Conservation (phyloP, 129 eudicot genomes). For the Heracleum sosnowskyi region DNA sequence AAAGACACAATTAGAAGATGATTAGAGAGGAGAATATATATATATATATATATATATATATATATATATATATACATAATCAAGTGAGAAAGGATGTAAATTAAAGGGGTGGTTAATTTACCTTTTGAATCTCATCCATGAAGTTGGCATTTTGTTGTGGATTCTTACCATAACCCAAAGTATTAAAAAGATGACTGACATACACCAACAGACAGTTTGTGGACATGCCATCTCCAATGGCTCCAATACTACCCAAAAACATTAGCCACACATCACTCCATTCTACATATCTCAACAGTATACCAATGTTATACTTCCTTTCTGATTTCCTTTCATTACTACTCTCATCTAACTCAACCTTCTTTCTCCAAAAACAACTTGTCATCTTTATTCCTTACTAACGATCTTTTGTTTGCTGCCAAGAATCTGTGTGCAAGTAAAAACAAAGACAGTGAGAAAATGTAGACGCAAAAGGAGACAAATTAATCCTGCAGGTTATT, state of each 20-base stretch:
- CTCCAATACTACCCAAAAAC: slow-evolving; percentile 80
- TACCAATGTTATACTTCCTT: slow-evolving; percentile 22
- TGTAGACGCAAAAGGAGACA: not conserved
- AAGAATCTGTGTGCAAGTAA: not conserved
- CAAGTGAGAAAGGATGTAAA: not conserved
- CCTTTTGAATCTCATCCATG: slow-evolving; percentile 81
- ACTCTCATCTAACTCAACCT: slow-evolving; percentile 16
- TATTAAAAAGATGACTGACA: slow-evolving; percentile 70
- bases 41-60: no score
- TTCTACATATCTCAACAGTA: slow-evolving; percentile 68
- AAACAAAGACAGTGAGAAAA: not conserved
- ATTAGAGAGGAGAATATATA: no score
- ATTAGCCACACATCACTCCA: slow-evolving; percentile 56
- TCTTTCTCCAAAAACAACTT: slow-evolving; percentile 13
- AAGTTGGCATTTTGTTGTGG: slow-evolving; percentile 35
- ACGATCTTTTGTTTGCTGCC: not conserved
- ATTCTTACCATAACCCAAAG: slow-evolving; percentile 68
- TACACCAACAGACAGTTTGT: slow-evolving; percentile 64
- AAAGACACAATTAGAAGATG: slow-evolving; percentile 13
- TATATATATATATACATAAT: no score
- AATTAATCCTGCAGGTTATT: not conserved
- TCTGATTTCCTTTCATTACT: slow-evolving; percentile 4
- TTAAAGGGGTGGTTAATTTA: not conserved
- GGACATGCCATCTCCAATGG: slow-evolving; percentile 95
- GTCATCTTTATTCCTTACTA: slow-evolving; percentile 13